A percentile compares a stretch with the other conserved stretches of the same genome.
These are phyloP conservation scores for Schwanniomyces pseudopolymorphus DNA, from an alignment of 805 yeast genomes.

Conservation along the genomic window DNA sequence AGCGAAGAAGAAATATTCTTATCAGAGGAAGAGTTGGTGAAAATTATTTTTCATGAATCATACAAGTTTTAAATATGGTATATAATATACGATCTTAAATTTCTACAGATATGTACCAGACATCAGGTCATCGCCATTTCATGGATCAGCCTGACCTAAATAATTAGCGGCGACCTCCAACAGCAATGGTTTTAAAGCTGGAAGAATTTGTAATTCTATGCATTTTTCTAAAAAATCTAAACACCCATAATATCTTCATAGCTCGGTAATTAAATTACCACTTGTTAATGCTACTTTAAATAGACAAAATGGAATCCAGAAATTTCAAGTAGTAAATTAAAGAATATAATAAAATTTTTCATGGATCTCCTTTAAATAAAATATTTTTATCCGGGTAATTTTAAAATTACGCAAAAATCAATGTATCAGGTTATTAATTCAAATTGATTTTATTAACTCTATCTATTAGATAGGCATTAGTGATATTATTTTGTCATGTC, in stretches of 20 bases:
- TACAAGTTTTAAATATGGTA: neutral
- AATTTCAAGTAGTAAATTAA: conserved; percentile 6
- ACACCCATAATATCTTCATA: conserved; percentile 15
- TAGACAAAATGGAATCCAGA: conserved; percentile 9
- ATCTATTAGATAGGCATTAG: neutral
- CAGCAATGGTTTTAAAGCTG: conserved; percentile 99
- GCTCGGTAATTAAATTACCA: conserved; percentile 16
- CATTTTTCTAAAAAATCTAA: conserved; percentile 23
- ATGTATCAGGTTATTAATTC: neutral
- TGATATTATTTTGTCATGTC: conserved; percentile 15
- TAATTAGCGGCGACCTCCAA: conserved; percentile 79
- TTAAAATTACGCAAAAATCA: neutral
- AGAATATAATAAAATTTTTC: neutral
- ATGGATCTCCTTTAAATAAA: neutral
- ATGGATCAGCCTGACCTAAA: conserved; percentile 70
- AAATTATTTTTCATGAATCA: conserved; percentile 27
- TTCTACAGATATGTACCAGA: conserved; percentile 57
- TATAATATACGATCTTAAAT: neutral
- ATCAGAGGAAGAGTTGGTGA: conserved; percentile 46
- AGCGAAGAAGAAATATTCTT: conserved; percentile 28
- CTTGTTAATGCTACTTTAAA: conserved; percentile 23
- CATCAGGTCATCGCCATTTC: conserved; percentile 96
- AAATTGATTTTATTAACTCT: too few relatives aligned
- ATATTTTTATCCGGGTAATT: conserved; percentile 3
- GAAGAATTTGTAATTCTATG: conserved; percentile 10